These are phyloP conservation scores for Echria macrotheca DNA, from an alignment of 495 filamentous ascomycete genomes.

Conservation along the genomic window DNA sequence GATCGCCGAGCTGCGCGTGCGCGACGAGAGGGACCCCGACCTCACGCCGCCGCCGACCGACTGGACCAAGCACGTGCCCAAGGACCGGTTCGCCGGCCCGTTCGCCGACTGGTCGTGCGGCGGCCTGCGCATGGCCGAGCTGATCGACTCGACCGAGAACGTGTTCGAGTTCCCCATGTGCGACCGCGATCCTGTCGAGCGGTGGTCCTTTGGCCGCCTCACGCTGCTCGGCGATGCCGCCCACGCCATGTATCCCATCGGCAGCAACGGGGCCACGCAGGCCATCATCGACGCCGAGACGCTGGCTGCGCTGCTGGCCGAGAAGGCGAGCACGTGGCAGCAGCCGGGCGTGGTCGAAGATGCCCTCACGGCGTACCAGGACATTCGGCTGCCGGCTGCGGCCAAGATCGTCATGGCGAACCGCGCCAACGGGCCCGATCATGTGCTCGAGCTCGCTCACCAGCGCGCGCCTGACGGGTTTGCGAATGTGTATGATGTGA, in stretches of 20 bases:
- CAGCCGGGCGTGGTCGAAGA: conserved; percentile 1
- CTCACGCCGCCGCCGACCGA: conserved; percentile 25
- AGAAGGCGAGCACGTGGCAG: conserved; percentile 2
- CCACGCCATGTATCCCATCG: conserved; percentile 17
- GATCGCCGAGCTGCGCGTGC: conserved; percentile 26
- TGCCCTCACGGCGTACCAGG: conserved; percentile 11
- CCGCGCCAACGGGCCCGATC: conserved; percentile 15
- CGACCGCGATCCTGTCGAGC: conserved; percentile 13
- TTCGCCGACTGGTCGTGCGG: conserved; percentile 12
- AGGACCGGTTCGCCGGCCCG: conserved; percentile 13
- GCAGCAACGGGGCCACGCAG: conserved; percentile 15
- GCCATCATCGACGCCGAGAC: conserved; percentile 16
- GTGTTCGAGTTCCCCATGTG: conserved; percentile 19
- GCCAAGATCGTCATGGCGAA: conserved; percentile 15
- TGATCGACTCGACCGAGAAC: conserved; percentile 13
- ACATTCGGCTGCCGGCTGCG: conserved; percentile 8
- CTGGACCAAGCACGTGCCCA: conserved; percentile 15
- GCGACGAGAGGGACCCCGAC: conserved; percentile 27
- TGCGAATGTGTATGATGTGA: conserved; percentile 13
- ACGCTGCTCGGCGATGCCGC: conserved; percentile 15
- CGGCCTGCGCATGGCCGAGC: conserved; percentile 10
- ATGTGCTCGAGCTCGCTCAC: conserved; percentile 14
- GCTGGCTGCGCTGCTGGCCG: conserved; percentile 1
- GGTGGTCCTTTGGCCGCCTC: conserved; percentile 11
- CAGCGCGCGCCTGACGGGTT: conserved; percentile 14